Percentiles rank a stretch among this genome's conserved stretches.
Conservation (phyloP, 768 basidiomycete species). For the Ephemerocybe angulata region DNA sequence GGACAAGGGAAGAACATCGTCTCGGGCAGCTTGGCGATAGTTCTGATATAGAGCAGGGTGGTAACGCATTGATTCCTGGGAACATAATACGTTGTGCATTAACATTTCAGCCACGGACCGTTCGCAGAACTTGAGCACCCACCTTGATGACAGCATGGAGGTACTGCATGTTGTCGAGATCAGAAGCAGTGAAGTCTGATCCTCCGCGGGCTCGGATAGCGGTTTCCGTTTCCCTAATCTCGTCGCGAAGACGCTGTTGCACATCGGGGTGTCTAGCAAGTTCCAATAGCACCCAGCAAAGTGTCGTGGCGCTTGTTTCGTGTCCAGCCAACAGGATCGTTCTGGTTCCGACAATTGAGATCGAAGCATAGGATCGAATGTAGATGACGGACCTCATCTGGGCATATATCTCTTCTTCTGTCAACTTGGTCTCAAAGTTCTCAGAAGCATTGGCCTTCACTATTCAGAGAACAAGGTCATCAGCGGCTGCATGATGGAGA, state of each 20-base stretch:
- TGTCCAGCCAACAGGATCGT: conserved; percentile 51
- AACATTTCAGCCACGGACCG: neutral
- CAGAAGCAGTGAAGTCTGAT: conserved; percentile 34
- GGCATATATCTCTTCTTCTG: conserved; percentile 44
- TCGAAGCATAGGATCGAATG: conserved; percentile 34
- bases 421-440: conserved; percentile 39
- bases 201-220: conserved; percentile 35
- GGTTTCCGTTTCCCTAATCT: conserved; percentile 44
- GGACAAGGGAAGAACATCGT: conserved; percentile 58
- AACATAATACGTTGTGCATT: neutral
- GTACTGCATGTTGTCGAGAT: conserved; percentile 51
- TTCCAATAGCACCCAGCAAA: conserved; percentile 61
- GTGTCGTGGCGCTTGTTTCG: conserved; percentile 56
- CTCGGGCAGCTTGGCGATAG: conserved; percentile 39
- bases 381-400: conserved; percentile 50
- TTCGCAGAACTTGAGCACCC: conserved; percentile 9
- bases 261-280: conserved; percentile 54
- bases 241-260: conserved; percentile 59
- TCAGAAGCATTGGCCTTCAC: conserved; percentile 56
- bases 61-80: conserved; percentile 45
- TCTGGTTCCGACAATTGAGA: conserved; percentile 37
- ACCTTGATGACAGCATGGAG: conserved; percentile 46
- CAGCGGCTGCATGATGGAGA: neutral
- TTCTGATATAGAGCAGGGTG: conserved; percentile 36
- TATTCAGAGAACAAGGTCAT: conserved; percentile 15